Percentiles rank a stretch among this genome's conserved stretches.
These are phyloP conservation scores for Pilaira anomala DNA, from an alignment of 192 early-diverging fungal species.

Conservation along the genomic window DNA sequence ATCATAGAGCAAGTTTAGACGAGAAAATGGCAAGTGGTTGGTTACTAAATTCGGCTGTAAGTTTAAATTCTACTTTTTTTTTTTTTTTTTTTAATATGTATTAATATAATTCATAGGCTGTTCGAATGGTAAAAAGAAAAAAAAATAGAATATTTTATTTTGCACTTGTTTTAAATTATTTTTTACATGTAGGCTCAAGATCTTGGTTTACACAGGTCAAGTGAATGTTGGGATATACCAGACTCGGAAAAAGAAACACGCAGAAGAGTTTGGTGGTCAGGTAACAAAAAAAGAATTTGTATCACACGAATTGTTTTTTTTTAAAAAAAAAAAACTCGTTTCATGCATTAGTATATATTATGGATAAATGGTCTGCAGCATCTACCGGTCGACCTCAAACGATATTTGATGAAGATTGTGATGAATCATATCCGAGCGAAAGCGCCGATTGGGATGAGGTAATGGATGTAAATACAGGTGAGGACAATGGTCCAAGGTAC, in stretches of 20 bases:
- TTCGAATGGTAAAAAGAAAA: not conserved
- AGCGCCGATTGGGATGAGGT: slow-evolving; percentile 35
- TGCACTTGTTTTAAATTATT: not conserved
- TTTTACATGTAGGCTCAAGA: slow-evolving; percentile 59
- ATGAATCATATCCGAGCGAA: slow-evolving; percentile 33
- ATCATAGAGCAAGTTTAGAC: slow-evolving; percentile 31
- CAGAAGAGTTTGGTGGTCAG: slow-evolving; percentile 76
- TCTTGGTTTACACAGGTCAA: slow-evolving; percentile 71
- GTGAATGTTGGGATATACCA: slow-evolving; percentile 49
- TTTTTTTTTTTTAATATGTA: too few relatives aligned
- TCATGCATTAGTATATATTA: slow-evolving; percentile 53
- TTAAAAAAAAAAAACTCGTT: too few relatives aligned
- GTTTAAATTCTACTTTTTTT: not conserved
- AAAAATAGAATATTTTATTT: slow-evolving; percentile 39
- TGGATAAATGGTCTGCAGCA: slow-evolving; percentile 67
- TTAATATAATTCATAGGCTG: not conserved
- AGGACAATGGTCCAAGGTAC: slow-evolving; percentile 15
- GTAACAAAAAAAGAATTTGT: too few relatives aligned
- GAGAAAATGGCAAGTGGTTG: slow-evolving; percentile 26
- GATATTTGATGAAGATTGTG: slow-evolving; percentile 44
- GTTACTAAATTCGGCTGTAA: slow-evolving; percentile 31
- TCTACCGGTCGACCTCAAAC: slow-evolving; percentile 57
- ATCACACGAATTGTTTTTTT: too few relatives aligned
- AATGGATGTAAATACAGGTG: slow-evolving; percentile 23
- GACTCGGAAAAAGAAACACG: slow-evolving; percentile 61